Base-by-base conservation (phyloP, 257 asterid species). In the Solanum lignicaule region DNA sequence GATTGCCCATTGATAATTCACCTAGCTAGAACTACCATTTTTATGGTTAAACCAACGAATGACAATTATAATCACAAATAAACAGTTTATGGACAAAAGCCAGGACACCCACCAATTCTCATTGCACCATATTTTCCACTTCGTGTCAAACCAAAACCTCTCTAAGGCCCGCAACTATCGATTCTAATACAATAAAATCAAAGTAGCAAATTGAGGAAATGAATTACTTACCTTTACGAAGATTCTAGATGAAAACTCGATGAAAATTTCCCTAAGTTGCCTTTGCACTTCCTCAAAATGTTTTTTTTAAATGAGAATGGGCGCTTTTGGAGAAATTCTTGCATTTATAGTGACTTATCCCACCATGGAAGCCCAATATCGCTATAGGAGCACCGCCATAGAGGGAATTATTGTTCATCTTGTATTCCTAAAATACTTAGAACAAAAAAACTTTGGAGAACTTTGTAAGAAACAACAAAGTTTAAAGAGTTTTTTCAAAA, bases 291-390 rank as follows among this genome's bases (percentile, higher is more conserved):
- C 65, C 65, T 18, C 65, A 6, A 55, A 18, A 18, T 8, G 4
- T 55, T 6, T 55, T 16, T 52, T 38, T 39, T 38, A 0, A 6
- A 55, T 18, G 65, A 55, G 23, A 55, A 55, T 18, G 65, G 65
- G 0, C 0, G n/a, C 0, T 55, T 55, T 18, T 55, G n/a, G 4
- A 6, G 10, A 55, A 55, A 55, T 55, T 1, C 1, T 0, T 18
- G n/a, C 9, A 18, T 55, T 55, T 18, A 55, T 10, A 55, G 0
- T 1, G 9, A 55, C 65, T 55, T 48, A 48, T 14, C 58, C 58
- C 58, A 2, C 20, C 58, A 46, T 46, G 20, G 58, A 13, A 46
- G 58, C 20, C 58, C 58, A 14, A 46, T 46, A 2, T 5, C 58
- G 7, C 58, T 46, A 46, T 46, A 46, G 58, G 2, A 46, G 20